Conservation (phyloP, 2,329 filamentous ascomycete species). For the Hortaea werneckii region DNA sequence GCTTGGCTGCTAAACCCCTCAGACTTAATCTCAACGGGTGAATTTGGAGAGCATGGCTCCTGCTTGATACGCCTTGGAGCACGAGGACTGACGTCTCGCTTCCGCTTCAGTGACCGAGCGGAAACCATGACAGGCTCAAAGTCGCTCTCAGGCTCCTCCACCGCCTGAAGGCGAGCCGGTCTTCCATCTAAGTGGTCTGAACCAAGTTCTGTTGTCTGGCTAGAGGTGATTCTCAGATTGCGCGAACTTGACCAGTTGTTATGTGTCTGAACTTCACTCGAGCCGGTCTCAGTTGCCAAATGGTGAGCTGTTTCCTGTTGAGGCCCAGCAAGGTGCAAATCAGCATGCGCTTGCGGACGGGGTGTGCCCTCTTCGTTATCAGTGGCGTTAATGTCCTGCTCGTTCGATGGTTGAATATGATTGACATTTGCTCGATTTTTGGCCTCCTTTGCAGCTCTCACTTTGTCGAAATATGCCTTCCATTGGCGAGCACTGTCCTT, state of each 20-base stretch:
- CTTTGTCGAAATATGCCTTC: slow-evolving; percentile 15
- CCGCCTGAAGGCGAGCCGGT: slow-evolving; percentile 1
- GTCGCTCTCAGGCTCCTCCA: slow-evolving; percentile 23
- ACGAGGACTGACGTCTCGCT: slow-evolving; percentile 17
- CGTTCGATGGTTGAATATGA: no score
- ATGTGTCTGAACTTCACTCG: no score
- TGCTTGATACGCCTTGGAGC: slow-evolving; percentile 16
- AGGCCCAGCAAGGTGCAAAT: no score
- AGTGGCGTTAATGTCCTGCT: no score
- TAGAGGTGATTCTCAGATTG: slow-evolving; percentile 23
- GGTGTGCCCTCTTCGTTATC: no score
- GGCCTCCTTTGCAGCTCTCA: background rate
- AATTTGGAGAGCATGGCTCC: slow-evolving; percentile 14
- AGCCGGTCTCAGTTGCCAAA: no score
- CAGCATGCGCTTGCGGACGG: no score
- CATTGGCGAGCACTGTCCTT: slow-evolving; percentile 28
- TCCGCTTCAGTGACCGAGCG: slow-evolving; percentile 34
- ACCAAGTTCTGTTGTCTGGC: slow-evolving; percentile 36
- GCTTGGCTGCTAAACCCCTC: slow-evolving; percentile 29
- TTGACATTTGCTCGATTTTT: no score
- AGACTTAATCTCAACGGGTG: slow-evolving; percentile 28
- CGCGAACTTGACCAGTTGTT: background rate
- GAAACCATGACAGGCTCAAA: slow-evolving; percentile 33
- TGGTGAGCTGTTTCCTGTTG: no score
- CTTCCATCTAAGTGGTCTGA: slow-evolving; percentile 1